Percentiles rank a stretch among this genome's conserved stretches.
Evolutionary conservation across 2,329 filamentous ascomycete genomes (phyloP).

Genomic region (Xylaria sp.): DNA sequence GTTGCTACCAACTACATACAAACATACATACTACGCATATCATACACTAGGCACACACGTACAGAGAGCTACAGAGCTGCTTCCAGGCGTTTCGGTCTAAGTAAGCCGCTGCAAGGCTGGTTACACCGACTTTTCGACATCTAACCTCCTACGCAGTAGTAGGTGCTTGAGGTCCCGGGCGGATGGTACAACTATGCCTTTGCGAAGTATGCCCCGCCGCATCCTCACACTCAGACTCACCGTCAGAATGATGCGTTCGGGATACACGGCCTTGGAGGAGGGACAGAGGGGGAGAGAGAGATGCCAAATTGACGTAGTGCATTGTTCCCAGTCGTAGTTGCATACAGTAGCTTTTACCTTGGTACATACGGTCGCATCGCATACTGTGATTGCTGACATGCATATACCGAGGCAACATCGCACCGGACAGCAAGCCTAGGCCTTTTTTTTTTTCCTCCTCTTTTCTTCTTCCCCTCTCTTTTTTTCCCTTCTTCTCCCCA

Average conservation of each 20-base stretch:
- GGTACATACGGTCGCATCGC: constrained; percentile 5
- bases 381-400: constrained; percentile 27
- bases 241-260: constrained; percentile 29
- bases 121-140: constrained; percentile 31
- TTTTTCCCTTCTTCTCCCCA: no score
- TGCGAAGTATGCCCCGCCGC: constrained; percentile 16
- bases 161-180: no score
- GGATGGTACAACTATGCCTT: no score
- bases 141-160: constrained; percentile 17
- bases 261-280: constrained; percentile 1
- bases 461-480: no score
- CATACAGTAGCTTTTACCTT: constrained; percentile 22
- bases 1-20: constrained; percentile 10
- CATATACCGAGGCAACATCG: constrained; percentile 26
- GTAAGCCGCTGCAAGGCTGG: constrained; percentile 20
- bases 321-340: constrained; percentile 23
- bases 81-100: constrained; percentile 19
- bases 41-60: no score
- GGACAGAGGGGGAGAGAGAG: background rate
- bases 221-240: constrained; percentile 18
- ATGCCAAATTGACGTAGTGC: constrained; percentile 1
- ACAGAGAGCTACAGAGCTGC: constrained; percentile 1
- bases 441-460: no score
- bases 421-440: no score
- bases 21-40: constrained; percentile 12